Evolutionary conservation across 2,329 filamentous ascomycete species (phyloP), one percentile per base, ranked within the genome.

Genomic region (Talaromyces sp.): DNA sequence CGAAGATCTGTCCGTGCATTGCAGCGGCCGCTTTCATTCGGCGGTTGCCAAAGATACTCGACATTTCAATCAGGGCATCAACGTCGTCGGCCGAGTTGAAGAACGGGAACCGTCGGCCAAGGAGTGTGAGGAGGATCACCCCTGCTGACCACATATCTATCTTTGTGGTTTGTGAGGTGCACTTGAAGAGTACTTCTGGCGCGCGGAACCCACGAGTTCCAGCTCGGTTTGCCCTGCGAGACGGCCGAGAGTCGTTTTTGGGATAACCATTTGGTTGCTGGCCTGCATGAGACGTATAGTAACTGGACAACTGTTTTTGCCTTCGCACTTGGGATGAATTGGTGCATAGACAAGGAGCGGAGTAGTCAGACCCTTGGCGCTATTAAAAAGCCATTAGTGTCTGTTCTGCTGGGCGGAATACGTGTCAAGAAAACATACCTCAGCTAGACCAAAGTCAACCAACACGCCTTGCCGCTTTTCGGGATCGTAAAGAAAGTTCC

Each of bases 71-170:
- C 84, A 97, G 89, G 57, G 95, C 95, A 72, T 99, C 95, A 55
- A 99, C 90, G 70, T 99, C 95, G 74, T 99, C 95, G n/a, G 92
- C 89, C 53, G 91, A 96, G 78, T 99, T 97, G 83, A 99, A 99
- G 78, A 99, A 99, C 1, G 95, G 95, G 70, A 99, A 99, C 4
- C 95, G 88, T 61, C 90, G 89, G 47, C 91, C 94, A 14, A 99
- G 82, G 65, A 99, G 89, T 0, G 95, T 99, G n/a, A 99, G 82
- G 2, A 99, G 83, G 60, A 99, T 96, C n/a, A 99, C 93, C 50
- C 95, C 95, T 0, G 89, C 93, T 28, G 92, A 96, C 95, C 95
- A 99, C 67, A 99, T 89, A 73, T 99, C 95, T 68, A 99, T 95
- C 68, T 94, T 89, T 51, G 90, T 94, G 4, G 89, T 96, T 75